phyloP scores from a whole-genome alignment of 2,329 filamentous ascomycete genomes.

The Xylariaceae sp. region DNA sequence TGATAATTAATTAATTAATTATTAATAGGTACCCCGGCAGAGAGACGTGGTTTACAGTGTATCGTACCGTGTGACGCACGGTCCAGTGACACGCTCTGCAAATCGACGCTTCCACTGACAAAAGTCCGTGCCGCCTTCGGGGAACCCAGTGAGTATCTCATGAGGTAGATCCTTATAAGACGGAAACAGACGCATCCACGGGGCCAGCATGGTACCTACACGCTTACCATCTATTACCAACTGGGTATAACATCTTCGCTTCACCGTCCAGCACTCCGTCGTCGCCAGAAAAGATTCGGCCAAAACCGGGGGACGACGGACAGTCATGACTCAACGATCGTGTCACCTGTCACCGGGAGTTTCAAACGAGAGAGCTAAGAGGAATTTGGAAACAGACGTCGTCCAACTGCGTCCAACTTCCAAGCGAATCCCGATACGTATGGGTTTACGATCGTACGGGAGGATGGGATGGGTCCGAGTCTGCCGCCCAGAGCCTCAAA shows the following conservation, averaged over 20 bases:
- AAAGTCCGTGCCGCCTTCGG: too few relatives aligned
- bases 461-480: neutral
- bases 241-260: neutral
- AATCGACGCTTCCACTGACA: too few relatives aligned
- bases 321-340: neutral
- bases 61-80: too few relatives aligned
- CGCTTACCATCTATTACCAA: neutral
- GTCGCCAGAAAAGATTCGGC: neutral
- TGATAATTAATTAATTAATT: neutral
- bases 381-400: neutral
- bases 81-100: too few relatives aligned
- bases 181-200: neutral
- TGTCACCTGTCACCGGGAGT: slow-evolving; percentile 1
- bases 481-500: too few relatives aligned
- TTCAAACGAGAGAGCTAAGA: neutral
- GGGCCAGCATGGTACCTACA: neutral
- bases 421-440: too few relatives aligned
- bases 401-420: too few relatives aligned
- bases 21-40: neutral
- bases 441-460: neutral
- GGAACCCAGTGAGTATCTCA: neutral
- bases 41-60: neutral
- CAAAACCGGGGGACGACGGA: neutral
- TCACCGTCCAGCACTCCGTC: neutral
- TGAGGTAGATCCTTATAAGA: neutral